Evolutionary conservation across 371 early-diverging fungal genomes (phyloP).

Genomic region (Nematocida displodere): DNA sequence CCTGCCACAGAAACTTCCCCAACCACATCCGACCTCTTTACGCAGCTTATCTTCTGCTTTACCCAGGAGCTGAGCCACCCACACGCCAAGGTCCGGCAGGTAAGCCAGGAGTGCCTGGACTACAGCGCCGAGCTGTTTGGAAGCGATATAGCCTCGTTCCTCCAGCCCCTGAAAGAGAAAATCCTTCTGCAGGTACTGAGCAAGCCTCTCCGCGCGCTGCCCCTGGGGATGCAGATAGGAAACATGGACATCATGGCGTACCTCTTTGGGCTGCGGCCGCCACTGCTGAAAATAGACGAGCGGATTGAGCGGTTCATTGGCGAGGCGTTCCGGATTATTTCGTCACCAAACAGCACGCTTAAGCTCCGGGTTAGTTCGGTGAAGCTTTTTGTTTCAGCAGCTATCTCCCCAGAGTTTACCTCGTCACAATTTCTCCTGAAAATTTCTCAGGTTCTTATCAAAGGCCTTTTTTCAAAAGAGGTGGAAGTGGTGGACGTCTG

Average conservation of each 20-base stretch:
- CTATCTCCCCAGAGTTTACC: conserved; percentile 34
- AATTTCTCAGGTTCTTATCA: conserved; percentile 49
- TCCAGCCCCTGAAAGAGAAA: conserved; percentile 35
- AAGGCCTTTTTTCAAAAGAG: conserved; percentile 45
- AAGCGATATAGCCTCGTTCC: conserved; percentile 25
- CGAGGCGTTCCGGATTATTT: conserved; percentile 43
- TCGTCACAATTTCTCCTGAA: conserved; percentile 9
- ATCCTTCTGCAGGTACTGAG: conserved; percentile 40
- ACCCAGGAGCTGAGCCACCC: conserved; percentile 51
- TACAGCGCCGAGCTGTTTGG: conserved; percentile 48
- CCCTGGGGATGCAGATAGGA: conserved; percentile 44
- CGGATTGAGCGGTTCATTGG: conserved; percentile 48
- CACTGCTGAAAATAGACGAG: conserved; percentile 38
- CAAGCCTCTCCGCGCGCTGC: conserved; percentile 42
- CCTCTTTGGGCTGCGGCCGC: conserved; percentile 39
- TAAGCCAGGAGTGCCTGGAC: conserved; percentile 40
- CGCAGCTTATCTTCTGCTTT: conserved; percentile 39
- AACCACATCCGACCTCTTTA: conserved; percentile 22
- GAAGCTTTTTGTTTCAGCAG: conserved; percentile 38
- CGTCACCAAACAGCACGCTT: conserved; percentile 29
- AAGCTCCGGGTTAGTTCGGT: conserved; percentile 17
- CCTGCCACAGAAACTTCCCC: conserved; percentile 36
- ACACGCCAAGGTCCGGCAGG: background rate
- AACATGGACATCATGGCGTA: conserved; percentile 51
- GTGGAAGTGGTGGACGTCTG: conserved; percentile 32